Percentiles rank a stretch among this genome's conserved stretches.
phyloP scores from a whole-genome alignment of 306 rosid species.

The Dalbergia oliveri region DNA sequence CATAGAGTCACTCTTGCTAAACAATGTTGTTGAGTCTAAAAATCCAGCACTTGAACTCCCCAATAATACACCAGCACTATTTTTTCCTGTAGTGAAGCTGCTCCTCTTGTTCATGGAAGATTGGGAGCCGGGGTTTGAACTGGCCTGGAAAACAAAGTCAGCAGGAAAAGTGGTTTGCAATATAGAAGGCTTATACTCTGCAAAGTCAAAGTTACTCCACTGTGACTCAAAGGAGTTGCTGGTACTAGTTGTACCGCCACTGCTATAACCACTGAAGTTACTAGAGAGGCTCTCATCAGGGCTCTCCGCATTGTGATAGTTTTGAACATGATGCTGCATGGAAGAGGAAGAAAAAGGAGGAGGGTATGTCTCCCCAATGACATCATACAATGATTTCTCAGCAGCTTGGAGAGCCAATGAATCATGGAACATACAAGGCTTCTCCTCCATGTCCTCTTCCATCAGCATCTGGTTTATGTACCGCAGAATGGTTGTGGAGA shows the following conservation, averaged over 20 bases:
- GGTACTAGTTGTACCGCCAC: slow-evolving; percentile 39
- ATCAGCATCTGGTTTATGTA: slow-evolving; percentile 80
- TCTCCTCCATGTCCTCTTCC: slow-evolving; percentile 76
- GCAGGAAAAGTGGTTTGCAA: slow-evolving; percentile 47
- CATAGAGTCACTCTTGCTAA: slow-evolving; percentile 59
- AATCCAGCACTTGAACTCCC: slow-evolving; percentile 46
- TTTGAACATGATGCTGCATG: slow-evolving; percentile 3
- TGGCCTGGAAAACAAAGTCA: slow-evolving; percentile 63
- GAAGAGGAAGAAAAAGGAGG: slow-evolving; percentile 20
- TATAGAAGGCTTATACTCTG: slow-evolving; percentile 50
- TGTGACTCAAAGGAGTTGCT: slow-evolving; percentile 44
- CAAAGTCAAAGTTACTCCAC: slow-evolving; percentile 40
- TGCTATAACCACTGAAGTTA: slow-evolving; percentile 45
- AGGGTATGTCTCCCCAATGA: slow-evolving; percentile 61
- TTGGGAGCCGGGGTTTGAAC: slow-evolving; percentile 33
- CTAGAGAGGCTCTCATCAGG: slow-evolving; percentile 48
- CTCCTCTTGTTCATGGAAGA: slow-evolving; percentile 37
- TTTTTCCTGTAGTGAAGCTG: slow-evolving; percentile 1
- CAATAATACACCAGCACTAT: slow-evolving; percentile 33
- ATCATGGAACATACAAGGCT: slow-evolving; percentile 70
- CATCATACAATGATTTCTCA: slow-evolving; percentile 72
- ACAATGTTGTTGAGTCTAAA: slow-evolving; percentile 38
- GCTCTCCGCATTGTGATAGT: slow-evolving; percentile 44
- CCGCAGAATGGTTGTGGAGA: slow-evolving; percentile 61
- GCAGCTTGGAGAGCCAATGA: slow-evolving; percentile 71